Evolutionary conservation across 331 rosid genomes (phyloP).

Genomic region (Acacia pycnantha): DNA sequence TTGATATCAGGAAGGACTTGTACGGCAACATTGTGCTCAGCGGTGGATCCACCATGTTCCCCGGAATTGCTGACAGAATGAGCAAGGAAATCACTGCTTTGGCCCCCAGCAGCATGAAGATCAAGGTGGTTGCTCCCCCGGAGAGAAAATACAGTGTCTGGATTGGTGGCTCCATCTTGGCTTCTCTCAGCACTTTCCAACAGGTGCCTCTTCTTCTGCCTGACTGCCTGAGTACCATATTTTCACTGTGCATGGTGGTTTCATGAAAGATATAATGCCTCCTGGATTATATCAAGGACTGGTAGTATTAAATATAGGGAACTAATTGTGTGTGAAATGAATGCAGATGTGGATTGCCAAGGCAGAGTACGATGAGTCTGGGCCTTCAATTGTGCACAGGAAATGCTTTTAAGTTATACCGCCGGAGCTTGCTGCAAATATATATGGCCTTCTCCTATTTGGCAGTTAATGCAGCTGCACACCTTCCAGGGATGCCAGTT

Average conservation of each 20-base stretch:
- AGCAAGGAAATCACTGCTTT: slow-evolving; percentile 46
- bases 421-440: not conserved
- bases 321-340: slow-evolving; percentile 3
- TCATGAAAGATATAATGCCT: not conserved
- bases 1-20: slow-evolving; percentile 81
- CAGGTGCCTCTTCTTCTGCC: slow-evolving; percentile 42
- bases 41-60: slow-evolving; percentile 79
- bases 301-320: not conserved
- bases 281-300: no score
- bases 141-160: slow-evolving; percentile 44
- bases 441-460: slow-evolving; percentile 1
- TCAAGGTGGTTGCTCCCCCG: slow-evolving; percentile 49
- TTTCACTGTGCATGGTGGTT: no score
- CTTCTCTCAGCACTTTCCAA: slow-evolving; percentile 50
- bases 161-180: slow-evolving; percentile 25
- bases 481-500: slow-evolving; percentile 12
- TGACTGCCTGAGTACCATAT: not conserved
- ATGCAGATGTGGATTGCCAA: slow-evolving; percentile 93
- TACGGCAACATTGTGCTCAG: slow-evolving; percentile 88
- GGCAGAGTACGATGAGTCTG: slow-evolving; percentile 90
- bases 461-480: not conserved
- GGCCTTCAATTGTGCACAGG: slow-evolving; percentile 92
- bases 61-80: slow-evolving; percentile 51
- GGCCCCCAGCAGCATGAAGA: slow-evolving; percentile 55
- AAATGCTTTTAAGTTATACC: slow-evolving; percentile 66